Evolutionary conservation across 441 rosid genomes (phyloP).

Genomic region (Geranium incanum): DNA sequence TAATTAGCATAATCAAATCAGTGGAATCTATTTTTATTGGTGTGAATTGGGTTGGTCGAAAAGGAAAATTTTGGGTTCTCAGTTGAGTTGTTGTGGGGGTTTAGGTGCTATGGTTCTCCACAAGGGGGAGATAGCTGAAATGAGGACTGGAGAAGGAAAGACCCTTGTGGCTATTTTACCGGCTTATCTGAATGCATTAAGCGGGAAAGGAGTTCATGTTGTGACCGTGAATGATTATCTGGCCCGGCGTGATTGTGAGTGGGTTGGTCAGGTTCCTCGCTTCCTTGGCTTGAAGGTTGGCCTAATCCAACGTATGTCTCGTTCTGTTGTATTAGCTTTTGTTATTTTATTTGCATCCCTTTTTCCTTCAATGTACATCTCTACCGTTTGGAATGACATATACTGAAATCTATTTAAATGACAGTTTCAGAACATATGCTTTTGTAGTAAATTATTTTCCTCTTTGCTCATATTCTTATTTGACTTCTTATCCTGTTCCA

Average conservation of each 20-base stretch:
- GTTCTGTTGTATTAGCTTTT: slow-evolving; percentile 25
- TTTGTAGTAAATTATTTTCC: background rate
- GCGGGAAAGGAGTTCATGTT: slow-evolving; percentile 89
- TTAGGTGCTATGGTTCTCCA: slow-evolving; percentile 97
- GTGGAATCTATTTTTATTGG: background rate
- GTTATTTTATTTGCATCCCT: background rate
- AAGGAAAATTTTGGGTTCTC: background rate
- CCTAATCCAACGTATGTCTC: slow-evolving; percentile 88
- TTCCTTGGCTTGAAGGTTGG: slow-evolving; percentile 99
- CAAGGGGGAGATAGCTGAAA: slow-evolving; percentile 92
- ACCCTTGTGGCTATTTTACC: slow-evolving; percentile 94
- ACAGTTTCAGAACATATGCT: background rate
- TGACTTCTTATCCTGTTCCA: background rate
- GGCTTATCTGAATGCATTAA: slow-evolving; percentile 86
- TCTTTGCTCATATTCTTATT: background rate
- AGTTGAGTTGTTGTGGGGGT: background rate
- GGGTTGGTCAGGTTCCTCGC: slow-evolving; percentile 99
- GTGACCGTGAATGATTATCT: slow-evolving; percentile 91
- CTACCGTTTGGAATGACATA: background rate
- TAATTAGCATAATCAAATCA: background rate
- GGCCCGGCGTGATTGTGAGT: slow-evolving; percentile 92
- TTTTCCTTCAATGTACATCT: background rate
- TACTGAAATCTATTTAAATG: background rate
- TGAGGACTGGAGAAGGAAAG: slow-evolving; percentile 99
- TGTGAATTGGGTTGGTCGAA: background rate